phyloP scores from a whole-genome alignment of 257 asterid genomes.

The Verbena officinalis region DNA sequence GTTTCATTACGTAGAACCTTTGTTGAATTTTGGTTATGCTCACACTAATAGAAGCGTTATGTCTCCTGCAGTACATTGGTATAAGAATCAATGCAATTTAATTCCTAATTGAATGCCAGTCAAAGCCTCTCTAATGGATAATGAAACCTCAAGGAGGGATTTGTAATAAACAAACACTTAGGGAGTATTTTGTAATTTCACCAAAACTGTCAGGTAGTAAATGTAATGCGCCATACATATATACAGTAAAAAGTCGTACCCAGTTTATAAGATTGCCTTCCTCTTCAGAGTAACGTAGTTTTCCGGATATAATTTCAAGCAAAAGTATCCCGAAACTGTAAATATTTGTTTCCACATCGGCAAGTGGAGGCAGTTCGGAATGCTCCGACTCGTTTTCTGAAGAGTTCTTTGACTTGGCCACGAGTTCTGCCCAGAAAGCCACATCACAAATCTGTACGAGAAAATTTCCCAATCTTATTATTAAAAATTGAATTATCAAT shows the following conservation, averaged over 20 bases:
- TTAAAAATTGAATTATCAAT: not conserved
- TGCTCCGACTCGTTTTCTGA: constrained; percentile 50
- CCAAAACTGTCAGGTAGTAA: no score
- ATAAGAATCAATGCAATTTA: no score
- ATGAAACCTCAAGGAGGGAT: no score
- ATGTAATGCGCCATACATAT: no score
- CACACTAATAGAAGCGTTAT: no score
- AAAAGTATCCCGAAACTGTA: constrained; percentile 64
- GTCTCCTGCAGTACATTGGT: no score
- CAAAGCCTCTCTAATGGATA: no score
- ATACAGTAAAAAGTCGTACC: constrained; percentile 38
- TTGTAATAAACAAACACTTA: no score
- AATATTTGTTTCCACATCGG: constrained; percentile 64
- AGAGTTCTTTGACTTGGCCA: constrained; percentile 47
- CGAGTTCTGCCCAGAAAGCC: constrained; percentile 69
- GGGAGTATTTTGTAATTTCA: no score
- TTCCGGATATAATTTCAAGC: constrained; percentile 76
- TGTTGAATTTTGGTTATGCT: no score
- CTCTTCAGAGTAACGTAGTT: constrained; percentile 63
- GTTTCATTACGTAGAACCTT: no score
- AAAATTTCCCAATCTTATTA: not conserved
- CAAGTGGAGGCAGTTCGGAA: constrained; percentile 53
- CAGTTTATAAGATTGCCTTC: constrained; percentile 57
- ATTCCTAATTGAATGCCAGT: no score
- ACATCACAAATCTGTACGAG: constrained; percentile 64